Conservation (phyloP, 2,329 filamentous ascomycete genomes). For the Cryphonectria nitschkei region DNA sequence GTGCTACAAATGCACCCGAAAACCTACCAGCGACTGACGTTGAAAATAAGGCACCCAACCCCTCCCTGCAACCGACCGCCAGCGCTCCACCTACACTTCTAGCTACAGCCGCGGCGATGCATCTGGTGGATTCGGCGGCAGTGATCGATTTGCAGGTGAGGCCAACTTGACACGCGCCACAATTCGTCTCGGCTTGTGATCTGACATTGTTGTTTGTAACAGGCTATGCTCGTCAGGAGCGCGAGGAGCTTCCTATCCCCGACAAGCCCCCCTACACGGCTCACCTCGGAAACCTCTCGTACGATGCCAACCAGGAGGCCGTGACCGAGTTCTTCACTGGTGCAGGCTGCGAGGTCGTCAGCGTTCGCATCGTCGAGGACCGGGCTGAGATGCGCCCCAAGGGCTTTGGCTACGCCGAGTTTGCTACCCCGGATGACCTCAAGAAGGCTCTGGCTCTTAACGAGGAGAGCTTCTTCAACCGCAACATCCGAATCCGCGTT, state of each 20-base stretch:
- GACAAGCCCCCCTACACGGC: conserved; percentile 93
- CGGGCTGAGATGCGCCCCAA: conserved; percentile 92
- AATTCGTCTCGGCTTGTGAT: not conserved
- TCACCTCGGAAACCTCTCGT: conserved; percentile 94
- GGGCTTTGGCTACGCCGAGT: conserved; percentile 98
- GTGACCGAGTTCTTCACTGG: conserved; percentile 77
- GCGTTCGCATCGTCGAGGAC: conserved; percentile 95
- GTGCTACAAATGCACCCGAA: not conserved
- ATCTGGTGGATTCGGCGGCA: conserved; percentile 28
- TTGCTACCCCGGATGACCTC: conserved; percentile 82
- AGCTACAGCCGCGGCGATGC: conserved; percentile 39
- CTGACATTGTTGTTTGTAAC: conserved; percentile 28
- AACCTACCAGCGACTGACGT: conserved; percentile 14
- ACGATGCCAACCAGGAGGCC: conserved; percentile 84
- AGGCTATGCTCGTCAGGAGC: conserved; percentile 59
- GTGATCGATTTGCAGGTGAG: conserved; percentile 34
- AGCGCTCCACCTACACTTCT: conserved; percentile 37
- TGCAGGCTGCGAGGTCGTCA: conserved; percentile 79
- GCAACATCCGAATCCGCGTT: conserved; percentile 90
- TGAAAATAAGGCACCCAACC: conserved; percentile 57
- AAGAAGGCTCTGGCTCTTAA: conserved; percentile 88
- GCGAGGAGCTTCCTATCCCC: conserved; percentile 83
- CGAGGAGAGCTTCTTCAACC: conserved; percentile 81
- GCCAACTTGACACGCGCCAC: not conserved
- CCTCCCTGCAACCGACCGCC: conserved; percentile 55